Percentiles rank a stretch among this genome's conserved stretches.
These are phyloP conservation scores for Bruguiera hainesii DNA, from an alignment of 441 rosid species.

Conservation along the genomic window DNA sequence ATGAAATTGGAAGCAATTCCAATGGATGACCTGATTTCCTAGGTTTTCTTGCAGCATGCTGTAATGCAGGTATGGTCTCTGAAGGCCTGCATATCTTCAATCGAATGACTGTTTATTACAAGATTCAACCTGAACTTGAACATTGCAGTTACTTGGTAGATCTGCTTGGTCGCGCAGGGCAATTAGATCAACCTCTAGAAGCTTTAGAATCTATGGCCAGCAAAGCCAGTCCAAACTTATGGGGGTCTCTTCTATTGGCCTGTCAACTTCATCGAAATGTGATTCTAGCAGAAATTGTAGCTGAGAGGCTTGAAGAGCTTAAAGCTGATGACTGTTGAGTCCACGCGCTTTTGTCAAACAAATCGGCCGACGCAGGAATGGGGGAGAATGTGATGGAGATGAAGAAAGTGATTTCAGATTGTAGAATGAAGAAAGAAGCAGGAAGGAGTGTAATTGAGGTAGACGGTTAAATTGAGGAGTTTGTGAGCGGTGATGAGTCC, in stretches of 20 bases:
- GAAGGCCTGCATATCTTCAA: slow-evolving; percentile 28
- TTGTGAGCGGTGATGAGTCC: too few species aligned
- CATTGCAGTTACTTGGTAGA: slow-evolving; percentile 35
- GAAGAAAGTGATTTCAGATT: slow-evolving; percentile 16
- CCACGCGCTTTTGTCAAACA: slow-evolving; percentile 29
- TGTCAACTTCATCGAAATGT: slow-evolving; percentile 25
- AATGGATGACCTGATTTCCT: slow-evolving; percentile 29
- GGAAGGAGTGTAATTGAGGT: slow-evolving; percentile 28
- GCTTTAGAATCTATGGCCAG: slow-evolving; percentile 23
- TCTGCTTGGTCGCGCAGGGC: slow-evolving; percentile 17
- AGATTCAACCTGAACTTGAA: slow-evolving; percentile 30
- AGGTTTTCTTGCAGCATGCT: slow-evolving; percentile 34
- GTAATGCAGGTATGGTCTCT: slow-evolving; percentile 28
- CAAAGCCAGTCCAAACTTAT: slow-evolving; percentile 25
- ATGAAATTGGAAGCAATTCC: slow-evolving; percentile 27
- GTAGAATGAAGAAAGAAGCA: slow-evolving; percentile 25
- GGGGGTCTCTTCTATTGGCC: slow-evolving; percentile 34
- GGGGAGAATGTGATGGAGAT: slow-evolving; percentile 20
- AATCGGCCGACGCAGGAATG: slow-evolving; percentile 28
- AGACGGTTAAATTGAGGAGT: slow-evolving; percentile 9
- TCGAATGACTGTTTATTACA: slow-evolving; percentile 13
- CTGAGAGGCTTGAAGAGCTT: slow-evolving; percentile 26
- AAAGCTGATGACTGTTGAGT: slow-evolving; percentile 30
- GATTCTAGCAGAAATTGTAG: slow-evolving; percentile 14
- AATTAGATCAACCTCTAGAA: background rate